These are phyloP conservation scores for Dactylella cylindrospora DNA, from an alignment of 2,329 filamentous ascomycete genomes.

Conservation along the genomic window DNA sequence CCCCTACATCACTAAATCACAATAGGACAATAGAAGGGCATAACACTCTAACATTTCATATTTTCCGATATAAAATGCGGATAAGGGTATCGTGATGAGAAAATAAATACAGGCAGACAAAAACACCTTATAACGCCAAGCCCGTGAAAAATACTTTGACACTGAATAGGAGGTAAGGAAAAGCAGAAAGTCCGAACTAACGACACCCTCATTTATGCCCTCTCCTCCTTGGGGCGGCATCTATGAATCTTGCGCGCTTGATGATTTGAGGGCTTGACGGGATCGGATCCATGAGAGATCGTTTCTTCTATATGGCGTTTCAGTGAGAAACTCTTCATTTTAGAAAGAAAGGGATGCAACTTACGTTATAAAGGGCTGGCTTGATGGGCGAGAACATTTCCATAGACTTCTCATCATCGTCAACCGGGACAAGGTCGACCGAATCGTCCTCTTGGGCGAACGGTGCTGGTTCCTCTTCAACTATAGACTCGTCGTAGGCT, in stretches of 20 bases:
- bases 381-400: constrained; percentile 41
- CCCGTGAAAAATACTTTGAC: too few species aligned
- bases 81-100: constrained; percentile 9
- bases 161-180: neutral
- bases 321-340: too few species aligned
- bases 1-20: too few species aligned
- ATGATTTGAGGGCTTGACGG: constrained; percentile 20
- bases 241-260: constrained; percentile 31
- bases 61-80: neutral
- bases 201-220: neutral
- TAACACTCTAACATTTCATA: too few species aligned
- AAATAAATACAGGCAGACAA: too few species aligned
- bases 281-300: constrained; percentile 6
- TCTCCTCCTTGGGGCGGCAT: constrained; percentile 13
- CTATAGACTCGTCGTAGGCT: neutral
- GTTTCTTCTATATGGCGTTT: too few species aligned
- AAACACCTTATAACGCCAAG: too few species aligned
- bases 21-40: too few species aligned
- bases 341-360: neutral
- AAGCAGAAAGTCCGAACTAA: neutral
- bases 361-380: constrained; percentile 26
- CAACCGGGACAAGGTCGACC: constrained; percentile 15
- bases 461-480: neutral
- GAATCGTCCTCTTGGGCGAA: constrained; percentile 6
- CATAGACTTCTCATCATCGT: constrained; percentile 34